phyloP scores from a whole-genome alignment of 108 stramenopile genomes.

The Cylindrotheca closterium region DNA sequence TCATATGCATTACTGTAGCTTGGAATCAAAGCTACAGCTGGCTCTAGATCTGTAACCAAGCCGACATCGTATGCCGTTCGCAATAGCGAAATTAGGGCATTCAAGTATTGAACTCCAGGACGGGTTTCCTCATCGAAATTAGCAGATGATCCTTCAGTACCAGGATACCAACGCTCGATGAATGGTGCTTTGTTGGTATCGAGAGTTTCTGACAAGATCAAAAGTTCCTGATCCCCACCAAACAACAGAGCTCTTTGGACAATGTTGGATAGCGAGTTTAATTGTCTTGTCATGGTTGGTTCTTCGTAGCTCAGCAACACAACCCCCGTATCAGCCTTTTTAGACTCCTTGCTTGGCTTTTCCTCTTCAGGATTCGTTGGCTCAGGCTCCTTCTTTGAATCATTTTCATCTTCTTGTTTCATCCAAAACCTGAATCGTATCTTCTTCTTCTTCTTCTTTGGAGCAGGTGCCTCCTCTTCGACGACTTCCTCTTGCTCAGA shows the following conservation, averaged over 20 bases:
- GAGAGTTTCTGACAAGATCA: constrained; percentile 76
- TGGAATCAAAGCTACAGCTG: constrained; percentile 51
- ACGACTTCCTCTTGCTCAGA: constrained; percentile 15
- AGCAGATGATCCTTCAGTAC: constrained; percentile 16
- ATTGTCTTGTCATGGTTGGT: constrained; percentile 83
- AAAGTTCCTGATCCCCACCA: constrained; percentile 82
- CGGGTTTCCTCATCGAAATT: constrained; percentile 50
- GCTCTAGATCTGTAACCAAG: constrained; percentile 55
- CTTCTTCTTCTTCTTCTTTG: constrained; percentile 23
- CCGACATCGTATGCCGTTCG: constrained; percentile 70
- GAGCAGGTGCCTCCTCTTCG: constrained; percentile 26
- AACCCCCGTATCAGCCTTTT: constrained; percentile 50
- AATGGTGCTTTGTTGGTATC: constrained; percentile 74
- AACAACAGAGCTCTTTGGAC: constrained; percentile 72
- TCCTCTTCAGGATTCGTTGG: constrained; percentile 13
- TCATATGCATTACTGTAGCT: constrained; percentile 78
- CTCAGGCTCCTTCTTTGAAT: constrained; percentile 15
- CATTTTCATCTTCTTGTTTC: constrained; percentile 6
- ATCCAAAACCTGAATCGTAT: constrained; percentile 26
- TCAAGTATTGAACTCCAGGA: constrained; percentile 80
- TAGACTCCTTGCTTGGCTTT: background rate
- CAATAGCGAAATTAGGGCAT: constrained; percentile 63
- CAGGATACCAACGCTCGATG: constrained; percentile 79
- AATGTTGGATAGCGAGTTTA: constrained; percentile 83
- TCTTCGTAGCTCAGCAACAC: constrained; percentile 75